Percentiles rank a stretch among this genome's conserved stretches.
These are phyloP conservation scores for Rubus idaeus DNA, from an alignment of 306 rosid genomes.

Conservation along the genomic window DNA sequence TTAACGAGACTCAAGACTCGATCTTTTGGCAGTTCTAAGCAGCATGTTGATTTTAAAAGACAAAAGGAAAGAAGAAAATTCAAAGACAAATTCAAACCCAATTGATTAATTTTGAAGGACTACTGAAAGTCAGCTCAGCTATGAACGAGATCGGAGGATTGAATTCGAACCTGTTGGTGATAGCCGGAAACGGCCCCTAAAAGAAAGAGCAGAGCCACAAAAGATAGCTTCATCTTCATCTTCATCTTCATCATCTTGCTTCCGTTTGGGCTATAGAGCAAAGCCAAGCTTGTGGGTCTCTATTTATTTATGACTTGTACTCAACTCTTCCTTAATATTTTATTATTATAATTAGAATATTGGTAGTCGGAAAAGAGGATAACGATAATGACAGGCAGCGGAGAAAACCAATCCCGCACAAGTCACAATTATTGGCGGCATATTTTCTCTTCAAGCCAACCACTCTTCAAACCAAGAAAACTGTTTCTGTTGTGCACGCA, in stretches of 20 bases:
- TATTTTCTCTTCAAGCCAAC: background rate
- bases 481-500: background rate
- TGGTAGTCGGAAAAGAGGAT: background rate
- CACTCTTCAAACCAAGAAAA: too few species aligned
- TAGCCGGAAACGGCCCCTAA: constrained; percentile 20
- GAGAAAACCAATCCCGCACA: background rate
- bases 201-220: constrained; percentile 25
- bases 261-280: background rate
- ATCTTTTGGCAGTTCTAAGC: too few species aligned
- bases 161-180: constrained; percentile 26
- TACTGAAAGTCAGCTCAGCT: too few species aligned
- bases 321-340: background rate
- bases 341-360: background rate
- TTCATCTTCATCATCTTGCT: background rate
- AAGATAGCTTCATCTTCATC: background rate
- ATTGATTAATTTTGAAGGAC: too few species aligned
- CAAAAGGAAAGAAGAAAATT: background rate
- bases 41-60: background rate
- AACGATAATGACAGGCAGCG: background rate
- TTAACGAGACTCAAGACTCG: too few species aligned
- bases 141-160: background rate
- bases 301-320: background rate
- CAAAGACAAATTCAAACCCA: background rate
- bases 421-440: background rate
- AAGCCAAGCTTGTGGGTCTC: background rate